Percentiles rank a stretch among this genome's conserved stretches.
These are phyloP conservation scores for Ophiosphaerella narmari DNA, from an alignment of 2,329 filamentous ascomycete genomes.

Conservation along the genomic window DNA sequence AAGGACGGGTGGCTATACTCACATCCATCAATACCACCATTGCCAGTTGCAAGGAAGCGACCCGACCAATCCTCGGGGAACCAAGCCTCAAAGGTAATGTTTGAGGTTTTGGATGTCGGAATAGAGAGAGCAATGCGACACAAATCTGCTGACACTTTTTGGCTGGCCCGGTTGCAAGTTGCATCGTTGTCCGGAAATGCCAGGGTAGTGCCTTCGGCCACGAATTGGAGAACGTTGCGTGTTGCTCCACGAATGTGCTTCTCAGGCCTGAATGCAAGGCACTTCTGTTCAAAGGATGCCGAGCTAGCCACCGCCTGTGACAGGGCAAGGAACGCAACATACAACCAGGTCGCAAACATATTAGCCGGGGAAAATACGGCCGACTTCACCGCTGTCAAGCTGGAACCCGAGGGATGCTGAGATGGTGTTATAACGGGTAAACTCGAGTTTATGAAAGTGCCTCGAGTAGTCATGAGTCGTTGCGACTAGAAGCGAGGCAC, in stretches of 20 bases:
- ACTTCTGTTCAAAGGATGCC: constrained; percentile 15
- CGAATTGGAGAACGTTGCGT: constrained; percentile 35
- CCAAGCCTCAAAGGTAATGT: constrained; percentile 51
- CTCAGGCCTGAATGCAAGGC: constrained; percentile 26
- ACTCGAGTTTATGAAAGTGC: no score
- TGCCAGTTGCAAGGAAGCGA: constrained; percentile 46
- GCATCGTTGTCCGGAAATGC: constrained; percentile 45
- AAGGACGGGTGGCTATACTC: constrained; percentile 15
- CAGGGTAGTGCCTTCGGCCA: constrained; percentile 46
- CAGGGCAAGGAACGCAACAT: constrained; percentile 2
- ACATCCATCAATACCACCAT: constrained; percentile 51
- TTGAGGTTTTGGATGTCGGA: constrained; percentile 44
- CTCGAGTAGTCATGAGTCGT: no score
- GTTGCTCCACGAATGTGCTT: constrained; percentile 15
- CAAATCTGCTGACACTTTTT: constrained; percentile 44
- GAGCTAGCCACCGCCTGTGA: constrained; percentile 1
- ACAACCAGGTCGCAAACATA: not conserved
- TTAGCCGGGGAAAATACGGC: no score
- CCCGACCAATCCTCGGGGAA: constrained; percentile 45
- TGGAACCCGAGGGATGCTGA: no score
- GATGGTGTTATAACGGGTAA: no score
- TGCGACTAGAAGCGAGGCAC: no score
- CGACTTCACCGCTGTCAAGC: no score
- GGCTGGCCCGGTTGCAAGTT: constrained; percentile 41
- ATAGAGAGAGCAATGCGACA: constrained; percentile 52